Base-by-base conservation (phyloP, 1,139 yeast genomes). In the Yamadazyma triangularis region DNA sequence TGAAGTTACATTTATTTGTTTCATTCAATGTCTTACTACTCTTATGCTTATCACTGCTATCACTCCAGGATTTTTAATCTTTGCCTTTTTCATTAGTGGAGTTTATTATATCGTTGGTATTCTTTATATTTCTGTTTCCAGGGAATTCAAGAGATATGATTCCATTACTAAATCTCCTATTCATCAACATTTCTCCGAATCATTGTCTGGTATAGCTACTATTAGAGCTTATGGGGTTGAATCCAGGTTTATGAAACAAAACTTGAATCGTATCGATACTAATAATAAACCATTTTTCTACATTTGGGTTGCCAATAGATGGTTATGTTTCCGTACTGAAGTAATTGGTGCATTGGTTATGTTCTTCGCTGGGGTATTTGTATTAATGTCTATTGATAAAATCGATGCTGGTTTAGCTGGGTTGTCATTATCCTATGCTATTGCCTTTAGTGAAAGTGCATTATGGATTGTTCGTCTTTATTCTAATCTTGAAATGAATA, bases 201-300 rank as follows among this genome's bases (percentile, higher is more conserved):
- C 96, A 7, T 70, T 91, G 48, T 79, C 77, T 23, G 98, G 98
- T 51, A 87, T 88, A 21, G 79, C 95, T 11, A 89, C 97, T 2
- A 89, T 91, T 44, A 80, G 98, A 58, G 98, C 98, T 4, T 91
- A 86, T 56, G 96, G 96, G 44, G 91, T 87, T 47, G 95, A 88
- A 53, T 72, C 83, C 33, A 73, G 94, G 48, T 91, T 91, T 53
- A 71, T 88, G 68, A 73, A 74, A 47, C 89, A 86, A 49, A 91
- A 89, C 55, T 62, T 89, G 63, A 62, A 64, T 38, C 83, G 81
- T 37, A 81, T 91, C 41, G 97, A 93, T 56, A 70, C 72, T 32
- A 89, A 89, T 58, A 88, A 86, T 55, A 72, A 86, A 45, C 97
- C 98, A 7, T 91, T 89, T 65, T 88, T 87, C 58, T 88, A 86